Evolutionary conservation across 1,139 yeast species (phyloP), one percentile per base, ranked within the genome.

Genomic region (Geotrichum aggregatum): DNA sequence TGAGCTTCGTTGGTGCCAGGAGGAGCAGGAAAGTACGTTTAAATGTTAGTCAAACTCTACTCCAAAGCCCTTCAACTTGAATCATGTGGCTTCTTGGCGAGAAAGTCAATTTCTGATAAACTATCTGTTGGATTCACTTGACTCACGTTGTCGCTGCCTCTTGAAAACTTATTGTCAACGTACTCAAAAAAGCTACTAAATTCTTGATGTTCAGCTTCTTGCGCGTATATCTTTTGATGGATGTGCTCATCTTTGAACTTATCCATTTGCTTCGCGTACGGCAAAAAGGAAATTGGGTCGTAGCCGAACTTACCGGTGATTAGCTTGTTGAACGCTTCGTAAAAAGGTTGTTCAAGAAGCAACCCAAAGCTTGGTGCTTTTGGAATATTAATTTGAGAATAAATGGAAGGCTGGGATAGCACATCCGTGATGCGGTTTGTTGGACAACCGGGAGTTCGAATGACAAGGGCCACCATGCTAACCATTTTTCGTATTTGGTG

Each of bases 401-500:
- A 8, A 24, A 24, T 5, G 8, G 28, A 5, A 42, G 78, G 77
- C 1, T 80, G 76, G 1, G 82, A 81, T 64, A 88, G 92, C 5
- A 95, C 86, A 61, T 87, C 86, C n/a, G 72, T 66, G 58, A 92
- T 87, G 59, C 95, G 78, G 21, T 76, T 76, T 28, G 79, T 66
- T 3, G 98, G 95, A 63, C 91, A 80, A 16, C 95, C 92, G 5
- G 28, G 28, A 21, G 94, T 83, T 64, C 98, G 79, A 26, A 91
- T 81, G 14, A 86, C 80, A 52, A 92, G 75, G 0, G 89, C 80
- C 1, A 95, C 96, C 95, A 92, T 84, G 24, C 96, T 92, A 55
- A 92, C 87, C 98, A 92, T 92, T 67, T 92, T 92, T 68, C 99
- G 82, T 64, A 92, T 92, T 74, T 92, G 99, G 69, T 92, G 98